phyloP scores from a whole-genome alignment of 768 basidiomycete genomes.

The Cubamyces sp. region DNA sequence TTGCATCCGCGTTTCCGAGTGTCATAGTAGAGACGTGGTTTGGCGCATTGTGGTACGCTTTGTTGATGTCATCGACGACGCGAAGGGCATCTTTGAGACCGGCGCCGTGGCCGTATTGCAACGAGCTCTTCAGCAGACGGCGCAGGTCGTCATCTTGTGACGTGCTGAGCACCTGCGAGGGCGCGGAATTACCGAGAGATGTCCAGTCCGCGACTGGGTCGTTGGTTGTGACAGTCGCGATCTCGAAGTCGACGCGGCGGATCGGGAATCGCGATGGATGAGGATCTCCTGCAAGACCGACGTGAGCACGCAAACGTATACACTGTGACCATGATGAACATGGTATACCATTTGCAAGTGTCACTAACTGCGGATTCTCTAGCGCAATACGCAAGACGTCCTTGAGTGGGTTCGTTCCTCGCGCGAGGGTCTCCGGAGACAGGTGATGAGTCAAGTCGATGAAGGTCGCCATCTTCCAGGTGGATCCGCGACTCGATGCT shows the following conservation, averaged over 20 bases:
- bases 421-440: constrained; percentile 35
- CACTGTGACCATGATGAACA: not conserved
- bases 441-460: constrained; percentile 40
- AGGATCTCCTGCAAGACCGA: constrained; percentile 37
- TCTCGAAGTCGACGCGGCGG: constrained; percentile 36
- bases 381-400: constrained; percentile 35
- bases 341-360: constrained; percentile 39
- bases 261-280: constrained; percentile 40
- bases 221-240: constrained; percentile 33
- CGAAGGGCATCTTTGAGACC: constrained; percentile 37
- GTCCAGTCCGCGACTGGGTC: constrained; percentile 39
- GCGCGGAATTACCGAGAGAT: constrained; percentile 23
- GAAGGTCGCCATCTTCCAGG: not conserved
- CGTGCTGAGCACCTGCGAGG: constrained; percentile 30
- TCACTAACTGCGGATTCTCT: constrained; percentile 34
- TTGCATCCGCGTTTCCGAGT: constrained; percentile 45
- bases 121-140: constrained; percentile 32
- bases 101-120: constrained; percentile 42
- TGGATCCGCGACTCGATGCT: no score
- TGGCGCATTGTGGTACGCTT: constrained; percentile 38
- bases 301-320: not conserved
- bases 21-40: constrained; percentile 41
- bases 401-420: constrained; percentile 40
- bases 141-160: constrained; percentile 29
- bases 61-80: constrained; percentile 38